Evolutionary conservation across 768 basidiomycete genomes (phyloP), one percentile per base, ranked within the genome.

Genomic region (Suillus occidentalis): DNA sequence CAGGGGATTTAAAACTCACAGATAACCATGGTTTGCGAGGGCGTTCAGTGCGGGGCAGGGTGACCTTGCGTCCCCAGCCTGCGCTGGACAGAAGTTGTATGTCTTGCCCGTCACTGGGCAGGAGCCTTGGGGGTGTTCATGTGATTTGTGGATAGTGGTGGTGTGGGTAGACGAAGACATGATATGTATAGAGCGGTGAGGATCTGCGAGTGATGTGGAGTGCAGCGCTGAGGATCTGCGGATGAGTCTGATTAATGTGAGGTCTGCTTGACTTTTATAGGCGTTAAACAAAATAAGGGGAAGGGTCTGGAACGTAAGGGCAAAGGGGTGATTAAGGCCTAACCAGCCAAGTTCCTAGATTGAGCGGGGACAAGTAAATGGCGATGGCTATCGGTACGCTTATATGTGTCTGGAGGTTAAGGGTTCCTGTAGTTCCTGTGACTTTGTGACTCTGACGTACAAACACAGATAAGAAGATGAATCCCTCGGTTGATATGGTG

Each of bases 1-100:
- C 8, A 4, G 6, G 50, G 62, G 31, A 10, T 60, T 25, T 18
- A 16, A 13, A 1, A 81, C 89, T 72, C 70, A 91, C 90, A 92
- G 76, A 62, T 87, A 91, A 1, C 89, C 88, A 62, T 92, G 89
- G 69, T 92, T 92, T 0, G 91, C 90, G 66, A 92, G 81, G 0
- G 87, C 81, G 66, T 92, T 92, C 42, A 92, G 74, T 0, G 89
- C 91, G 1, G 91, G 91, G 68, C 90, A 92, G 13, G 87, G 86
- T 0, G 88, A 88, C 28, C 90, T 81, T 60, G 79, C 80, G 64
- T 89, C 89, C 16, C 80, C 82, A 6, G 71, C 60, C 62, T 82
- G 81, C 2, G 83, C 73, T 8, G 83, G 76, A 40, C 82, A 82
- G 75, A 72, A 87, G 4, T 73, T 78, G 63, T 85, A 77, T 0